Evolutionary conservation across 805 yeast genomes (phyloP).

Genomic region (Lipomyces starkeyi): DNA sequence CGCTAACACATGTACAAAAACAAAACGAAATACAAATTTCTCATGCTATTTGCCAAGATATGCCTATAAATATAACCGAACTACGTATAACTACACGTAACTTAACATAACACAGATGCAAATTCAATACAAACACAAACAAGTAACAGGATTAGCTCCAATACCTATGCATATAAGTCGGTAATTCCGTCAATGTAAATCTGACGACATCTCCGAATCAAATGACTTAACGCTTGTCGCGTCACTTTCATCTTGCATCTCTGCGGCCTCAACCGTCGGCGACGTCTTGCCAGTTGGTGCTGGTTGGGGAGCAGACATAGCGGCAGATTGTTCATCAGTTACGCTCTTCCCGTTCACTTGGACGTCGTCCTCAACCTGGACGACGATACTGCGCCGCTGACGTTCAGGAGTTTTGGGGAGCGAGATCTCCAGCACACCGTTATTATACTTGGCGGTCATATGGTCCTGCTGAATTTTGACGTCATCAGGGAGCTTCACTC

Average conservation of each 20-base stretch:
- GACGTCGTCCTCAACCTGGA: slow-evolving; percentile 9
- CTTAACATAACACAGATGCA: too few species aligned
- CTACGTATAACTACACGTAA: too few species aligned
- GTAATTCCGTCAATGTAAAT: neutral
- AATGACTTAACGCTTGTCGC: neutral
- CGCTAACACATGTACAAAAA: neutral
- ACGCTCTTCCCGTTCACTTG: neutral
- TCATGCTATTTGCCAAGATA: too few species aligned
- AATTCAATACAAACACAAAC: neutral
- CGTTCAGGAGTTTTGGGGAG: slow-evolving; percentile 49
- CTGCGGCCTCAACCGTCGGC: neutral
- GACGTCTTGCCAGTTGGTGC: neutral
- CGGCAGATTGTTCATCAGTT: neutral
- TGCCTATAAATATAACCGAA: too few species aligned
- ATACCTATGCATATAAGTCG: neutral
- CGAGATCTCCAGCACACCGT: slow-evolving; percentile 54
- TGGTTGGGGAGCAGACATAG: neutral
- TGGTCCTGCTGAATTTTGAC: slow-evolving; percentile 52
- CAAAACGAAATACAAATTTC: neutral
- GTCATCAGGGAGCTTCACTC: slow-evolving; percentile 49
- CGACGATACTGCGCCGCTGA: slow-evolving; percentile 2
- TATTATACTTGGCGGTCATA: slow-evolving; percentile 54
- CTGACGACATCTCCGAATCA: neutral
- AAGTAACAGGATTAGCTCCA: neutral
- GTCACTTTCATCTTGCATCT: neutral